Evolutionary conservation across 2,329 filamentous ascomycete species (phyloP), one percentile per base, ranked within the genome.

Genomic region (Emmonsiellopsis sp.): DNA sequence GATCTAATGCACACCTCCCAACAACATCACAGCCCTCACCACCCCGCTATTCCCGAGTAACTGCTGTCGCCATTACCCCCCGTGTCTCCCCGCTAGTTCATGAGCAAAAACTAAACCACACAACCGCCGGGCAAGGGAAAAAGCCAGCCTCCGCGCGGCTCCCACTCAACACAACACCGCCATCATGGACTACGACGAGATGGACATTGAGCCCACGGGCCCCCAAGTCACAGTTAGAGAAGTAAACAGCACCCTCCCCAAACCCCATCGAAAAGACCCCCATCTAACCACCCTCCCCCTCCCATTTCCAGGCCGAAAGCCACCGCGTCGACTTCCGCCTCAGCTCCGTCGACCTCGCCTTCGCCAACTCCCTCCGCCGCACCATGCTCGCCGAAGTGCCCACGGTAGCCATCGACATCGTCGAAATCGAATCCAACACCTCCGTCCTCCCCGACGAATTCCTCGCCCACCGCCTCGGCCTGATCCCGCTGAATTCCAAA

Each of bases 391-490:
- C 92, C 62, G 94, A 98, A 76, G 87, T 98, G 51, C 90, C 92
- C 30, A 93, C 90, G 2, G 80, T 98, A 45, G 93, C 94, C 62
- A 91, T 98, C 65, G 93, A 98, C 76, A 85, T 84, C 58, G 89
- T 95, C 68, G 97, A 87, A 74, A 85, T 97, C 59, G 82, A 89
- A 69, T 93, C 96, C 77, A 98, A 98, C 77, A 97, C 92, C 51
- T 95, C 89, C 5, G 89, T 98, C 42, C 93, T 98, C 64, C 92
- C 96, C 70, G 93, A 98, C 67, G 93, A 98, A 75, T 92, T 98
- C 6, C 83, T 98, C 53, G 86, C 91, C 13, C 88, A 92, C 70
- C 82, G 93, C 44, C 78, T 98, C 34, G 93, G 93, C 55, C 82
- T 98, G 44, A 87, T 98, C 52, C 93, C 93, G 16, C 85, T 98